Percentiles rank a stretch among this genome's conserved stretches.
phyloP scores from a whole-genome alignment of 495 filamentous ascomycete genomes.

The Tetracladium marchalianum region DNA sequence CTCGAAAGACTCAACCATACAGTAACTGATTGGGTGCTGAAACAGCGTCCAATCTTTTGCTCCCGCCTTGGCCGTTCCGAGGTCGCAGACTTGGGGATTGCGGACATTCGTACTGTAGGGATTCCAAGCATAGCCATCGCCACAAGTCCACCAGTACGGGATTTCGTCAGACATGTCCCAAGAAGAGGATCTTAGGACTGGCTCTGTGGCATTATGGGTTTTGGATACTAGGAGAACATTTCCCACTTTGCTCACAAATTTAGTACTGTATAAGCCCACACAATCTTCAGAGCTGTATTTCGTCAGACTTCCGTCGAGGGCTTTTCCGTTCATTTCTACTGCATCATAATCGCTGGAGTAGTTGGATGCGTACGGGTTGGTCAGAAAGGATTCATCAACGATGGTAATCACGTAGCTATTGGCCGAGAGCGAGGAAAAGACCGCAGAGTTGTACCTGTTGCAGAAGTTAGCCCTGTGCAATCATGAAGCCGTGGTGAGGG shows the following conservation, averaged over 20 bases:
- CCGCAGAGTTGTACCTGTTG: slow-evolving; percentile 30
- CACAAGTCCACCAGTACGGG: slow-evolving; percentile 7
- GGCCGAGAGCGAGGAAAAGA: slow-evolving; percentile 30
- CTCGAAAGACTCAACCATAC: not conserved
- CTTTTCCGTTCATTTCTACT: slow-evolving; percentile 15
- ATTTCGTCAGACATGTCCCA: not conserved
- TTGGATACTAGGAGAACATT: slow-evolving; percentile 23
- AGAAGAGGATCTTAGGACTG: not conserved
- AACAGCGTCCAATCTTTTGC: not conserved
- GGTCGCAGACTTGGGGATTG: not conserved
- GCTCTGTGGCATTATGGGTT: slow-evolving; percentile 1
- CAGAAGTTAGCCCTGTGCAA: slow-evolving; percentile 1
- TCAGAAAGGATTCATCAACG: slow-evolving; percentile 22
- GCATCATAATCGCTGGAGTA: slow-evolving; percentile 6
- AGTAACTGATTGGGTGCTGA: slow-evolving; percentile 1
- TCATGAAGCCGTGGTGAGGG: no score
- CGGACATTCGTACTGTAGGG: not conserved
- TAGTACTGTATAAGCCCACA: slow-evolving; percentile 20
- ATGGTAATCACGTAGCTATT: slow-evolving; percentile 26
- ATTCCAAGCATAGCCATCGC: not conserved
- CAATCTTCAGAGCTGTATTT: slow-evolving; percentile 17
- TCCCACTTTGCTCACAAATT: slow-evolving; percentile 21
- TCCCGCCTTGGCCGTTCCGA: not conserved
- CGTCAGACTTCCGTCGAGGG: slow-evolving; percentile 5
- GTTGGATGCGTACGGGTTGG: slow-evolving; percentile 8